Percentiles rank a stretch among this genome's conserved stretches.
phyloP scores from a whole-genome alignment of 2,329 filamentous ascomycete genomes.

The Colletotrichum eremochloae region DNA sequence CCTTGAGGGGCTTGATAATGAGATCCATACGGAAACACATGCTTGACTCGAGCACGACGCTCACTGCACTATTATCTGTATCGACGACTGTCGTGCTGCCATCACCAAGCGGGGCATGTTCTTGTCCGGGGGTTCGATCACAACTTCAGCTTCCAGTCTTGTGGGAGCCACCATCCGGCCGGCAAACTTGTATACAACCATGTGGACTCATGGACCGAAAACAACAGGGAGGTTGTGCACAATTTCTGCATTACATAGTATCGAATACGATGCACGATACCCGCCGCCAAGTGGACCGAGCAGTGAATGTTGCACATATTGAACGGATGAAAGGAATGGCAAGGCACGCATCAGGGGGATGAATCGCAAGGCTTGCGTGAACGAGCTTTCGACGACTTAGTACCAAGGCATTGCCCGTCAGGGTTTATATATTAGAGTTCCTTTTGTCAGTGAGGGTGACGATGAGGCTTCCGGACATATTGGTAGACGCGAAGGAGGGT shows the following conservation, averaged over 20 bases:
- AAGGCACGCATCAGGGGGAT: conserved; percentile 9
- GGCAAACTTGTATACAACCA: conserved; percentile 30
- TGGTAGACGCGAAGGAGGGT: conserved; percentile 21
- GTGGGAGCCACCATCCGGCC: conserved; percentile 21
- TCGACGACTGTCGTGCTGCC: conserved; percentile 15
- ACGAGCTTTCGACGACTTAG: conserved; percentile 8
- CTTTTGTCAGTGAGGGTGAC: conserved; percentile 20
- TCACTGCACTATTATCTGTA: conserved; percentile 10
- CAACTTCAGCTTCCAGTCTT: not conserved
- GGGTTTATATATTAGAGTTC: conserved; percentile 4
- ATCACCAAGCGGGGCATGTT: conserved; percentile 26
- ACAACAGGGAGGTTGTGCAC: conserved; percentile 15
- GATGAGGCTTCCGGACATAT: conserved; percentile 6
- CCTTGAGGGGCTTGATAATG: conserved; percentile 10
- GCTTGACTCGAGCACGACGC: conserved; percentile 35
- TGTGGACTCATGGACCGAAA: conserved; percentile 35
- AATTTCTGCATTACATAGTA: conserved; percentile 3
- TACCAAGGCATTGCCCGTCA: conserved; percentile 18
- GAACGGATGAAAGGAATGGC: not conserved
- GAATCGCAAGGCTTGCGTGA: conserved; percentile 23
- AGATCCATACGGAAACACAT: not conserved
- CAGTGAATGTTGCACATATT: conserved; percentile 24
- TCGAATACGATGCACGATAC: conserved; percentile 38
- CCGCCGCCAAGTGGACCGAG: conserved; percentile 35
- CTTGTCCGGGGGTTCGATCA: conserved; percentile 14